These are phyloP conservation scores for Lentinus tigrinus DNA, from an alignment of 768 basidiomycete genomes.

Conservation along the genomic window DNA sequence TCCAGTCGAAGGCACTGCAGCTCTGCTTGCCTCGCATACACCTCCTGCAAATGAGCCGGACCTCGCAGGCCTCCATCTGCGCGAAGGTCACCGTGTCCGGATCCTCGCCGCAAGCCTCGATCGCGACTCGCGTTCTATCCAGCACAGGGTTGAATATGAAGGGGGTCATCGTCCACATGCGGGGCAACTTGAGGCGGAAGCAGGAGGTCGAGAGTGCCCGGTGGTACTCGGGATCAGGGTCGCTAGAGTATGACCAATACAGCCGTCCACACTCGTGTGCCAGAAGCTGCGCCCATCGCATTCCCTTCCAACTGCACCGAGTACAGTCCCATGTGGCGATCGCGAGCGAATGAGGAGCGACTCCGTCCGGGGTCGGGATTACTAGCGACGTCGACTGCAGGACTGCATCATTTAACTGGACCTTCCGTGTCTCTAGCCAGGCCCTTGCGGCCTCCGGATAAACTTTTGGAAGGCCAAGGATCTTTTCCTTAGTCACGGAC, in stretches of 20 bases:
- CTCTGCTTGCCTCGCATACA: neutral
- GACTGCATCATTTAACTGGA: too few species aligned
- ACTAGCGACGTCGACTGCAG: too few species aligned
- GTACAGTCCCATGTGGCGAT: neutral
- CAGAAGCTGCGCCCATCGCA: neutral
- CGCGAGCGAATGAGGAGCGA: neutral
- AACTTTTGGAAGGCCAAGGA: too few species aligned
- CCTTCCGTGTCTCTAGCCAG: too few species aligned
- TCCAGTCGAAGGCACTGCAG: neutral
- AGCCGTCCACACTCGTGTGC: neutral
- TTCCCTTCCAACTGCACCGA: neutral
- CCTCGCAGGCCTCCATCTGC: slow-evolving; percentile 3
- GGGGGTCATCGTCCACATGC: neutral
- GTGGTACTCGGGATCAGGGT: neutral
- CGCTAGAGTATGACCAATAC: neutral
- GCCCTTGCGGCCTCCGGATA: too few species aligned
- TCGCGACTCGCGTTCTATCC: neutral
- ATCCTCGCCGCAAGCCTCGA: slow-evolving; percentile 1
- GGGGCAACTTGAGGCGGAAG: neutral
- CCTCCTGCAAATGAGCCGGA: neutral
- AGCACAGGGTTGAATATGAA: neutral
- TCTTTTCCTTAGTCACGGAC: too few species aligned
- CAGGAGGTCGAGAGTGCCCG: neutral
- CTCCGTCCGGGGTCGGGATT: too few species aligned
- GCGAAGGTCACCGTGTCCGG: slow-evolving; percentile 1